Evolutionary conservation across 2,329 filamentous ascomycete genomes (phyloP), one percentile per base, ranked within the genome.

Genomic region (Colletotrichum neosansevieriae): DNA sequence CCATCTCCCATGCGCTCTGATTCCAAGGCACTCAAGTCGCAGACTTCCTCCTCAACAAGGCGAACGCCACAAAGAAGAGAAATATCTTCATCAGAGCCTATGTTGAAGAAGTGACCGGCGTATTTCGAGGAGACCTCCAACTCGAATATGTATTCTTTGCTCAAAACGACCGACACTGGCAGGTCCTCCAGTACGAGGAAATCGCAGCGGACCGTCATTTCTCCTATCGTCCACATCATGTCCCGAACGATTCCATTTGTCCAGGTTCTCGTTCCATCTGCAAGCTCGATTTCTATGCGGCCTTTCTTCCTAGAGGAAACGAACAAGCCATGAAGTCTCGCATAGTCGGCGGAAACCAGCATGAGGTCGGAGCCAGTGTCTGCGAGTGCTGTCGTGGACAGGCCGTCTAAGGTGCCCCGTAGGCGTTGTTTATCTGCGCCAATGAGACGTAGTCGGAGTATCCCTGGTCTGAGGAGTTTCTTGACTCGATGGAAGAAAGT

Each of bases 61-160:
- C 53, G 53, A 10, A 57, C 15, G 9, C 53, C 53, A 29, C 53
- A 57, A 9, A 57, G 53, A 7, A 44, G 19, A 12, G 53, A 57
- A 15, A 32, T n/a, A 1, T n/a, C 36, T n/a, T 40, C 53, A 11
- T 32, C 6, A 2, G 13, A 24, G 19, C 44, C 36, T 4, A 17
- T 40, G 11, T 57, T 19, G 53, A 32, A 44, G 36, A 44, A 57
- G 4, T 6, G 44, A 3, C 24, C 53, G 3, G 17, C 11, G 6
- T 42, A 10, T 17, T 29, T 29, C 3, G 53, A 29, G 19, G 44
- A 57, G 6, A 42, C 53, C 6, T 42, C 17, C n/a, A 57, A 11
- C 4, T 57, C 38, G 19, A 57, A 57, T 2, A 57, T 17, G 38
- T 57, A 57, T 1, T 57, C 36, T 15, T 57, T 57, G 53, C 53